A percentile compares a stretch with the other conserved stretches of the same genome.
phyloP scores from a whole-genome alignment of 1,284 basidiomycete genomes.

The Wolfiporia cocos region DNA sequence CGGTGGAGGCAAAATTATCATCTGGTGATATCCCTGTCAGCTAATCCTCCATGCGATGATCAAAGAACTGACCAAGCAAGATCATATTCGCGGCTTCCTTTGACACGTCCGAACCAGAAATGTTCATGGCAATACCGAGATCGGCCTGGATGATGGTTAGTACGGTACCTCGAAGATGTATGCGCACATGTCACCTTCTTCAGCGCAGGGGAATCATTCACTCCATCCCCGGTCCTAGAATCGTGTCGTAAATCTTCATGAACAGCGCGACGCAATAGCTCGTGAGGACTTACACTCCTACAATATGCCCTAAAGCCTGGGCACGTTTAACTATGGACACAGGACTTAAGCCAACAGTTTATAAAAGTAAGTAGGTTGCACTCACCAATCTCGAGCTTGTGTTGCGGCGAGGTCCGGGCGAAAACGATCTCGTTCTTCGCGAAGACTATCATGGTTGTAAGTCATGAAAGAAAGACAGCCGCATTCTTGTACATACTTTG shows the following conservation, averaged over 20 bases:
- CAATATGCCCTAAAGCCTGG: conserved; percentile 64
- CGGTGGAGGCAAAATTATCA: conserved; percentile 66
- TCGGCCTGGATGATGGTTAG: conserved; percentile 38
- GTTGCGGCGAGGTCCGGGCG: conserved; percentile 64
- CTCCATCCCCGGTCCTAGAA: conserved; percentile 52
- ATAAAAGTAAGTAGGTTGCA: conserved; percentile 3
- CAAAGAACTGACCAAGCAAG: conserved; percentile 38
- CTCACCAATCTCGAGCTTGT: conserved; percentile 65
- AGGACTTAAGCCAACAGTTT: not conserved
- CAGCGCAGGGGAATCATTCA: conserved; percentile 65
- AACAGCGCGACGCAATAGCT: too few relatives aligned
- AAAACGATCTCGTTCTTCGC: conserved; percentile 66
- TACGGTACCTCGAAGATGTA: not conserved
- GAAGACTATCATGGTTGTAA: conserved; percentile 37
- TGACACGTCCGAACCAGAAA: conserved; percentile 66
- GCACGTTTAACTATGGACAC: conserved; percentile 52
- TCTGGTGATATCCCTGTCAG: conserved; percentile 28
- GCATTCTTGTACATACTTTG: conserved; percentile 34
- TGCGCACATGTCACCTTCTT: conserved; percentile 38
- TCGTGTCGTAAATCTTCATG: too few relatives aligned
- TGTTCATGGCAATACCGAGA: conserved; percentile 71
- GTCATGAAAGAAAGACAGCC: not conserved
- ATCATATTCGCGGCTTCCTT: conserved; percentile 76
- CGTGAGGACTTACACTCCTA: conserved; percentile 49
- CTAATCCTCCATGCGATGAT: conserved; percentile 1